Base-by-base conservation (phyloP, 2,329 filamentous ascomycete species). In the Anthostomella pinea region DNA sequence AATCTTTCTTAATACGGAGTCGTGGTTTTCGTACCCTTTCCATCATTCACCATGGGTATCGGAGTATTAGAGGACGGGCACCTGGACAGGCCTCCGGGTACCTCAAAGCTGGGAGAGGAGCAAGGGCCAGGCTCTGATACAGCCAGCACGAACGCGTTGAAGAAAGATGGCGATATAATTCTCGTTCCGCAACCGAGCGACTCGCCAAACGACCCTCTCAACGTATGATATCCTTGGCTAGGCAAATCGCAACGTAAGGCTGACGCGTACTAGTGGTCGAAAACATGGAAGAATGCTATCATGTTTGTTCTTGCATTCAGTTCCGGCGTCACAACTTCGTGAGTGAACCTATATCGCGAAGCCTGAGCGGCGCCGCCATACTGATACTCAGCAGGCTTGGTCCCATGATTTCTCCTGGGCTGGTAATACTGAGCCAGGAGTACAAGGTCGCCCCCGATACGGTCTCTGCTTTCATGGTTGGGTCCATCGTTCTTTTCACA, bases 111-210 rank as follows among this genome's bases (percentile, higher is more conserved):
- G 26, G 49, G 49, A 8, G 47, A 47, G 14, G 33, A 49, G 9
- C 25, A 39, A 21, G 35, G 26, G 1, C 28, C 37, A 6, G n/a
- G 24, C 24, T 7, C n/a, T 6, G 24, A 4, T 34, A 8, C 19
- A 50, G 49, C 33, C 27, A 49, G 45, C 23, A 37, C 37, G 11
- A 38, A 22, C 16, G 45, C 45, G 2, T 27, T 49, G 33, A 52
- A 52, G 21, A 44, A 33, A 27, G 45, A 52, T 49, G 49, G 49
- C 32, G 31, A 52, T 15, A 50, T 51, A 25, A 51, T 51, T 16
- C 45, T 52, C 20, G 47, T 52, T 25, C 49, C 49, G 15, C 49
- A 52, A 28, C 49, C 49, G 28, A 52, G 45, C 33, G 43, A 52
- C 21, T 52, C 49, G 29, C 47, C 47, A 14, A 52, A 52, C 26